These are phyloP conservation scores for Myxozyma udenii DNA, from an alignment of 805 yeast genomes.

Conservation along the genomic window DNA sequence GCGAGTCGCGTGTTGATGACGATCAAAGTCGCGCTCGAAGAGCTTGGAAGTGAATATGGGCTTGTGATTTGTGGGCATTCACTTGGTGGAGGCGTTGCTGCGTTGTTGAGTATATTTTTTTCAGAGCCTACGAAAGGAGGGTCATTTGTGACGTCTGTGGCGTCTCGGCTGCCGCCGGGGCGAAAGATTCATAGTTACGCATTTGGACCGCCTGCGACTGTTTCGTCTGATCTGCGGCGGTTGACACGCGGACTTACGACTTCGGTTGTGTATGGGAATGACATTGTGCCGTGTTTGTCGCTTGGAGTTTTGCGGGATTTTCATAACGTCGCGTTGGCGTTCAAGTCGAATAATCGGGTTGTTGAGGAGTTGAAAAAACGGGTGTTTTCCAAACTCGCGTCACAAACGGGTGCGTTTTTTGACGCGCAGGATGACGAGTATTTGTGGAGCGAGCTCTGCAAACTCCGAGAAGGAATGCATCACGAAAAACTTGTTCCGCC, in stretches of 20 bases:
- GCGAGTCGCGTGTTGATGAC: conserved; percentile 34
- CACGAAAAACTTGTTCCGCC: conserved; percentile 40
- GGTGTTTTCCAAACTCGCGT: conserved; percentile 33
- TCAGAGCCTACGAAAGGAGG: conserved; percentile 27
- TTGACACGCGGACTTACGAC: conserved; percentile 33
- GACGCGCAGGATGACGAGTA: conserved; percentile 34
- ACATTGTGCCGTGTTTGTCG: conserved; percentile 39
- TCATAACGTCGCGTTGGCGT: conserved; percentile 34
- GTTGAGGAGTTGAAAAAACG: conserved; percentile 32
- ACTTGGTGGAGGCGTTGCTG: conserved; percentile 39
- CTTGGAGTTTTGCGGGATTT: conserved; percentile 37
- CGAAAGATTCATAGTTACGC: conserved; percentile 36
- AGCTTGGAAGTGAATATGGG: conserved; percentile 36
- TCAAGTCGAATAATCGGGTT: conserved; percentile 33
- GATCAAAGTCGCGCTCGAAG: conserved; percentile 32
- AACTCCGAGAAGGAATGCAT: conserved; percentile 35
- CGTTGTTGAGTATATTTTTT: conserved; percentile 34
- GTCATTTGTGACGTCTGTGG: conserved; percentile 31
- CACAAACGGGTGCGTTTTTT: conserved; percentile 30
- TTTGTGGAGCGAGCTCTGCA: conserved; percentile 33
- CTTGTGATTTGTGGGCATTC: conserved; percentile 39
- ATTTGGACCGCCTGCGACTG: conserved; percentile 39
- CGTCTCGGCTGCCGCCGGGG: conserved; percentile 34
- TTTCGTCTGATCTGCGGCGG: conserved; percentile 33
- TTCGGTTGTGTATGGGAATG: conserved; percentile 37